Base-by-base conservation (phyloP, 805 yeast species). In the Torulaspora franciscae region DNA sequence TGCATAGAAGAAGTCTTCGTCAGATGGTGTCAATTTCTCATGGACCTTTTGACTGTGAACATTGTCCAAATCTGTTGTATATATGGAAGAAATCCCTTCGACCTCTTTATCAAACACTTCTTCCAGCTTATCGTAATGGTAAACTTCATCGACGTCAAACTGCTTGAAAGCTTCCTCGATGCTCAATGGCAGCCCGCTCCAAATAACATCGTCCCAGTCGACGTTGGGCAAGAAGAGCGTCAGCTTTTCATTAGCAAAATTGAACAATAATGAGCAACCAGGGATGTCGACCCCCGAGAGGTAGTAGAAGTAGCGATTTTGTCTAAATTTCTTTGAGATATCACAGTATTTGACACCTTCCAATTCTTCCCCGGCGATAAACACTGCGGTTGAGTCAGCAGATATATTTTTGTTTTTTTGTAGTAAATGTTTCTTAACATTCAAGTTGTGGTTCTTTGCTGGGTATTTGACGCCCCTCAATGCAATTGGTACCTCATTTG, bases 161-260 rank as follows among this genome's bases (percentile, higher is more conserved):
- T 71, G 73, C 15, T 69, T 61, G 39, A 64, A 43, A 0, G 96
- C 96, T 14, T 83, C 81, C 37, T 82, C 81, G 3, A 73, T 51
- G 32, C 78, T 69, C 42, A 87, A 51, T 4, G 99, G 99, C 65
- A 83, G 59, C 0, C 99, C 99, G 46, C 93, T 82, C 99, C 99
- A 91, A 88, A 93, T 84, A 33, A 91, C 84, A 60, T 87, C 96
- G 35, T 93, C 98, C 34, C 75, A 68, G 59, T 89, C 96, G 32
- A 91, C 73, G 42, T 84, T 77, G 1, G 98, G 97, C 41, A 93
- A 70, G 58, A 84, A 91, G 22, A 91, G 68, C 0, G 81, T 79
- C 49, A 88, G 71, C 42, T 77, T 73, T 35, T 82, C 86, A 6
- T 64, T 54, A 3, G 53, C 58, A 30, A 80, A 57, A 39, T 78